Evolutionary conservation across 1,284 basidiomycete species (phyloP), one percentile per base, ranked within the genome.

Genomic region (Moesziomyces aphidis): DNA sequence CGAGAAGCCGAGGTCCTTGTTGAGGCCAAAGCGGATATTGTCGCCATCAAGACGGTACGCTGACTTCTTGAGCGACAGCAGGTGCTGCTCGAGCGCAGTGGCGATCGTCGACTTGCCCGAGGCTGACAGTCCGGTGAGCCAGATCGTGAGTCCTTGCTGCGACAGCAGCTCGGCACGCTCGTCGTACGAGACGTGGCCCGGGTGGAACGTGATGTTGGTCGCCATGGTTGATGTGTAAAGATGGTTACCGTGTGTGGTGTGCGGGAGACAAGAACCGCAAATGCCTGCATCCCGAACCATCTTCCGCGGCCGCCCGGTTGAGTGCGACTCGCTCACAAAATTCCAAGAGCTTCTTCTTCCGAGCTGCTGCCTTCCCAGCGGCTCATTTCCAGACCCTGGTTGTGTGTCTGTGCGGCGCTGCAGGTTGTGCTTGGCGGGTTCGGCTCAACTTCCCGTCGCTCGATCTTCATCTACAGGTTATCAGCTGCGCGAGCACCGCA

Each of bases 1-100:
- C 79, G 95, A 93, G 83, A 99, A 99, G 1, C 96, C 95, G 52
- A 99, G 90, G 83, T 99, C 96, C 87, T 94, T 98, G 89, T 99
- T 99, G 51, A 99, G 88, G 10, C 97, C 97, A 82, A 97, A 96
- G 61, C 96, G 90, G 69, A 99, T 89, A 86, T 99, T 99, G 87
- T 99, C 96, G 5, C 96, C 96, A 83, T 99, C 96, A 24, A 99
- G 88, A 46, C 96, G 90, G 87, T 97, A 99, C 46, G 91, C 88
- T 79, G 93, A 94, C 80, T 92, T 93, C 69, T 90, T 89, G 60
- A 91, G 87, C 86, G 95, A 93, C 57, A 99, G 88, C 17, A 99
- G 89, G 85, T 96, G 93, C 86, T 98, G 95, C 86, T 99, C 96
- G 75, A 99, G 89, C 15, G 97, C 97, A 75, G 93, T 95, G 1